Conservation (phyloP, 139 green algal genomes). For the Chlorella sp. region DNA sequence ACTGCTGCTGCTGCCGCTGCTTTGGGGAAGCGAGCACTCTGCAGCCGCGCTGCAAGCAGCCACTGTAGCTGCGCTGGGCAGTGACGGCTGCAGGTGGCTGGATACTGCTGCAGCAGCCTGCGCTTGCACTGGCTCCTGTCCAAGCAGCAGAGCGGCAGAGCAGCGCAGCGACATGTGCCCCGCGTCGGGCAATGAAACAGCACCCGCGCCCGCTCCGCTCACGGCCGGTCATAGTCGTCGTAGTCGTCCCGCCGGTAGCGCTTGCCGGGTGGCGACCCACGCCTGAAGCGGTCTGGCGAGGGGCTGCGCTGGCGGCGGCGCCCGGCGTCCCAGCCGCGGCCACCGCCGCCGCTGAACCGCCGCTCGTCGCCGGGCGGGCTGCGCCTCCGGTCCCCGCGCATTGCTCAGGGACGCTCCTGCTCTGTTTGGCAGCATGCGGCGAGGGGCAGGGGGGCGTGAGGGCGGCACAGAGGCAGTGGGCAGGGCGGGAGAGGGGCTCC, state of each 20-base stretch:
- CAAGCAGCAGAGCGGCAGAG: too few species aligned
- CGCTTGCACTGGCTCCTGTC: too few species aligned
- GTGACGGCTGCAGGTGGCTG: too few species aligned
- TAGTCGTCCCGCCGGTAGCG: constrained; percentile 53
- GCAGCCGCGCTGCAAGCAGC: too few species aligned
- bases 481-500: not conserved
- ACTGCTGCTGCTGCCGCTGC: too few species aligned
- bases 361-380: constrained; percentile 23
- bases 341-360: constrained; percentile 16
- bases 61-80: too few species aligned
- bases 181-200: not conserved
- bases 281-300: constrained; percentile 37
- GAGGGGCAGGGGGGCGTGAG: not conserved
- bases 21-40: too few species aligned
- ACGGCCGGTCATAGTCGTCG: constrained; percentile 38
- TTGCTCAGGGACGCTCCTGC: constrained; percentile 2
- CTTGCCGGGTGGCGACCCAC: constrained; percentile 44
- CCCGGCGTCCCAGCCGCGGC: constrained; percentile 8
- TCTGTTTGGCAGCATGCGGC: not conserved
- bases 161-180: too few species aligned
- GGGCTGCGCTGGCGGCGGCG: constrained; percentile 33
- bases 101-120: too few species aligned
- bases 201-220: not conserved
- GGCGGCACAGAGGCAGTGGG: not conserved
- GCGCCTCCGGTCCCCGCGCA: constrained; percentile 37